phyloP scores from a whole-genome alignment of 768 basidiomycete species.

The Cyclocybe cylindracea region DNA sequence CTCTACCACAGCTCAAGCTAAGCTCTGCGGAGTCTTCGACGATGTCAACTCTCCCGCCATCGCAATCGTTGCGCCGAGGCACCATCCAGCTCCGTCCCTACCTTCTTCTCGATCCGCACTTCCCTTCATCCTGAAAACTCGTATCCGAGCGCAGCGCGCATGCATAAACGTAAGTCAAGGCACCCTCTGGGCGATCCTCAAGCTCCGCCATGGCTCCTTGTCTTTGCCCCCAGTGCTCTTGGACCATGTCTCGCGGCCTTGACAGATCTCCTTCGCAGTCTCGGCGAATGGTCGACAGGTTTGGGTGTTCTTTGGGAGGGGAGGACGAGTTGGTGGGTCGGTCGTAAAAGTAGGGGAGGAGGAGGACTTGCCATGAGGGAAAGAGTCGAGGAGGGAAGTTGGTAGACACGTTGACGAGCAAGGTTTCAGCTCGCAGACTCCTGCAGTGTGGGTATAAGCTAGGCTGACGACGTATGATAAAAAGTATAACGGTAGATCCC shows the following conservation, averaged over 20 bases:
- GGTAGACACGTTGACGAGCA: slow-evolving; percentile 97
- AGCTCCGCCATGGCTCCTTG: slow-evolving; percentile 55
- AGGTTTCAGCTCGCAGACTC: slow-evolving; percentile 86
- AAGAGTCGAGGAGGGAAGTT: slow-evolving; percentile 87
- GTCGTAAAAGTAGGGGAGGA: slow-evolving; percentile 99
- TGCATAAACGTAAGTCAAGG: slow-evolving; percentile 97
- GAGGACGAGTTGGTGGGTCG: slow-evolving; percentile 81
- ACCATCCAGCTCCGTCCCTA: slow-evolving; percentile 94
- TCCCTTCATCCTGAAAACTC: slow-evolving; percentile 77
- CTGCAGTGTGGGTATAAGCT: slow-evolving; percentile 33
- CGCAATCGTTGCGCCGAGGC: slow-evolving; percentile 80
- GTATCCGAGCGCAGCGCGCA: slow-evolving; percentile 81
- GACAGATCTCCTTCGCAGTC: slow-evolving; percentile 74
- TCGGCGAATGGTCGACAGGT: slow-evolving; percentile 60
- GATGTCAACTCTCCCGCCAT: slow-evolving; percentile 65
- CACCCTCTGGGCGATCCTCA: slow-evolving; percentile 87
- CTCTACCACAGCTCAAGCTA: background rate
- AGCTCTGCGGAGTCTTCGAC: slow-evolving; percentile 33
- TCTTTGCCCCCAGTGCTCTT: slow-evolving; percentile 42
- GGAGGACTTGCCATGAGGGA: slow-evolving; percentile 83
- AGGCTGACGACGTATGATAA: background rate
- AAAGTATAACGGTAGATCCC: slow-evolving; percentile 68
- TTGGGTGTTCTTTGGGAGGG: slow-evolving; percentile 42
- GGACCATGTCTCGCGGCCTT: slow-evolving; percentile 63
- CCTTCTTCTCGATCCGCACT: slow-evolving; percentile 82